Conservation (phyloP, 164 flowering plant species). For the Tetracentron sinense region DNA sequence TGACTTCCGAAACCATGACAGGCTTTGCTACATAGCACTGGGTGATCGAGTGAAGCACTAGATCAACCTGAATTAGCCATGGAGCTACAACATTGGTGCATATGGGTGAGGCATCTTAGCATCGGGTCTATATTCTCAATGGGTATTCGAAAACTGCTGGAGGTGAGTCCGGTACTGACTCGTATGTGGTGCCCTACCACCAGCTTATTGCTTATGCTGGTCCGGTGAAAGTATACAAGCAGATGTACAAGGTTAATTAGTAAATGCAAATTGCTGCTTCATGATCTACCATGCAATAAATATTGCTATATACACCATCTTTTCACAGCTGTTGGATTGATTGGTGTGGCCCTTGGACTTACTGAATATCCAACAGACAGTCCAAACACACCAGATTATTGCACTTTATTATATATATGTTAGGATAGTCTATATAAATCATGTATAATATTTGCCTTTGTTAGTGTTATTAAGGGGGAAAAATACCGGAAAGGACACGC, state of each 20-base stretch:
- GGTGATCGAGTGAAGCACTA: conserved; percentile 33
- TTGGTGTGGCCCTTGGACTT: too few relatives aligned
- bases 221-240: conserved; percentile 35
- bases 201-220: conserved; percentile 45
- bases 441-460: too few relatives aligned
- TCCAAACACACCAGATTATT: too few relatives aligned
- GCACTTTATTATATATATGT: too few relatives aligned
- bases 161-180: conserved; percentile 50
- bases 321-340: too few relatives aligned
- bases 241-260: conserved; percentile 38
- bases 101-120: conserved; percentile 16
- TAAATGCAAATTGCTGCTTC: too few relatives aligned
- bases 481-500: too few relatives aligned
- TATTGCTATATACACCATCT: too few relatives aligned
- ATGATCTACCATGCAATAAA: too few relatives aligned
- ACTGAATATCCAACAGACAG: too few relatives aligned
- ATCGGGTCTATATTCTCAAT: conserved; percentile 23
- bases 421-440: too few relatives aligned
- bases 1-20: conserved; percentile 20
- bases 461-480: too few relatives aligned
- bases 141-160: conserved; percentile 11
- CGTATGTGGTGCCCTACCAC: conserved; percentile 37
- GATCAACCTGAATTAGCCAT: conserved; percentile 33
- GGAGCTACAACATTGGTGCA: conserved; percentile 5
- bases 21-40: conserved; percentile 25